Conservation (phyloP, 257 asterid species). For the Fraxinus anomala region DNA sequence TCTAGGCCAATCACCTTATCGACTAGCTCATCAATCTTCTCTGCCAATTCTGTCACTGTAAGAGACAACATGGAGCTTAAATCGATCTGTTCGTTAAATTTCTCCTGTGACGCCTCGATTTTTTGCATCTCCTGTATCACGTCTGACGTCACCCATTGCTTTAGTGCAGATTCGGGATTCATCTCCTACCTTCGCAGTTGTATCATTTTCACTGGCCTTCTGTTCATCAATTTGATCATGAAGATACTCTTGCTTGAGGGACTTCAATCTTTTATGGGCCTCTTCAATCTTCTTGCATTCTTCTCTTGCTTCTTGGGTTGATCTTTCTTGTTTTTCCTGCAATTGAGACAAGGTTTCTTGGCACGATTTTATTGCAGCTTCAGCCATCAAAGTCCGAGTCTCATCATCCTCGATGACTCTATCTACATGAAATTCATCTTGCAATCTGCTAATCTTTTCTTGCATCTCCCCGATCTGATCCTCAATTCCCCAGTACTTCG, state of each 20-base stretch:
- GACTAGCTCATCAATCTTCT: conserved; percentile 81
- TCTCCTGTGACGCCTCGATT: conserved; percentile 27
- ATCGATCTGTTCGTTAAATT: conserved; percentile 33
- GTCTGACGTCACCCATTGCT: conserved; percentile 31
- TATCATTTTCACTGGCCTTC: conserved; percentile 11
- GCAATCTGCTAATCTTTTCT: conserved; percentile 56
- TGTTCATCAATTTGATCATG: conserved; percentile 32
- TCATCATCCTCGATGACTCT: conserved; percentile 67
- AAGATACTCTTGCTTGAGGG: conserved; percentile 40
- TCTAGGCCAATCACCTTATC: conserved; percentile 73
- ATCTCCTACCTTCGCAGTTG: conserved; percentile 5
- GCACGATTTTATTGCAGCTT: conserved; percentile 74
- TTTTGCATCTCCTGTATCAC: conserved; percentile 31
- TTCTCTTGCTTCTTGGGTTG: conserved; percentile 46
- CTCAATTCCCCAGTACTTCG: conserved; percentile 74
- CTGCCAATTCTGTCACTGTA: conserved; percentile 74
- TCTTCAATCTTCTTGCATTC: conserved; percentile 63
- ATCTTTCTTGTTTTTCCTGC: conserved; percentile 65
- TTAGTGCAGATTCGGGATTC: conserved; percentile 18
- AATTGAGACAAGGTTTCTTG: conserved; percentile 62
- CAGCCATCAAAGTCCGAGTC: conserved; percentile 83
- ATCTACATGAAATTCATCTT: conserved; percentile 66
- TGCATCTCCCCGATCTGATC: conserved; percentile 77
- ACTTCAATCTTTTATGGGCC: conserved; percentile 44
- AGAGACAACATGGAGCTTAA: conserved; percentile 35